phyloP scores from a whole-genome alignment of 1,139 yeast genomes.

The Dujonia santamariae region DNA sequence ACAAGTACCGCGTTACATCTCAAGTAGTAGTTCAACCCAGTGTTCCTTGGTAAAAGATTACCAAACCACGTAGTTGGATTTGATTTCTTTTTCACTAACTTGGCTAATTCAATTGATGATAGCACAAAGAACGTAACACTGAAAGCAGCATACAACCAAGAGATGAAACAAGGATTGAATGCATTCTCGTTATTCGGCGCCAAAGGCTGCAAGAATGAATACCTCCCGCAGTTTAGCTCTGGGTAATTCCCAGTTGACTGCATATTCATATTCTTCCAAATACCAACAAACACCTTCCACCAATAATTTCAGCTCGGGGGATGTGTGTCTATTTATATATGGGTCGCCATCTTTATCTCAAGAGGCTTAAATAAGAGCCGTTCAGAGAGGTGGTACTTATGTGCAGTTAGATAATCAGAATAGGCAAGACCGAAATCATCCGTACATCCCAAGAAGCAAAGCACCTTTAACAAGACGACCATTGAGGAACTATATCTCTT shows the following conservation, averaged over 20 bases:
- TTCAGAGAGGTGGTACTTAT: too few species aligned
- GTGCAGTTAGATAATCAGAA: too few species aligned
- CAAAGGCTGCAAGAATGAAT: constrained; percentile 16
- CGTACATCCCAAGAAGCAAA: too few species aligned
- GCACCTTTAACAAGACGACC: too few species aligned
- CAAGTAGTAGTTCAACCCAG: constrained; percentile 27
- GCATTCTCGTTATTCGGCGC: constrained; percentile 42
- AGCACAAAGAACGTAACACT: constrained; percentile 16
- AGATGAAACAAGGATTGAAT: constrained; percentile 54
- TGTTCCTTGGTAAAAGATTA: constrained; percentile 20
- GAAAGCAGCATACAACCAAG: constrained; percentile 19
- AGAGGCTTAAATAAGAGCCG: too few species aligned
- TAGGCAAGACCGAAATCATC: too few species aligned
- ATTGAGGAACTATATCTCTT: too few species aligned
- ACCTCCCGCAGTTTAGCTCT: constrained; percentile 14
- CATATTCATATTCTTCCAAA: neutral
- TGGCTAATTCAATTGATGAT: constrained; percentile 27
- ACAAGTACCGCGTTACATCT: constrained; percentile 25
- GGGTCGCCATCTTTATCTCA: too few species aligned
- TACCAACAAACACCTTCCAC: too few species aligned
- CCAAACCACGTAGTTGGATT: constrained; percentile 17
- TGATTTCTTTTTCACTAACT: constrained; percentile 12
- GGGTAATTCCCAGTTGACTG: constrained; percentile 3
- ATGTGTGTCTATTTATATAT: too few species aligned
- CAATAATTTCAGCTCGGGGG: too few species aligned